phyloP scores from a whole-genome alignment of 2,329 filamentous ascomycete genomes.

The Xylariaceae sp. region DNA sequence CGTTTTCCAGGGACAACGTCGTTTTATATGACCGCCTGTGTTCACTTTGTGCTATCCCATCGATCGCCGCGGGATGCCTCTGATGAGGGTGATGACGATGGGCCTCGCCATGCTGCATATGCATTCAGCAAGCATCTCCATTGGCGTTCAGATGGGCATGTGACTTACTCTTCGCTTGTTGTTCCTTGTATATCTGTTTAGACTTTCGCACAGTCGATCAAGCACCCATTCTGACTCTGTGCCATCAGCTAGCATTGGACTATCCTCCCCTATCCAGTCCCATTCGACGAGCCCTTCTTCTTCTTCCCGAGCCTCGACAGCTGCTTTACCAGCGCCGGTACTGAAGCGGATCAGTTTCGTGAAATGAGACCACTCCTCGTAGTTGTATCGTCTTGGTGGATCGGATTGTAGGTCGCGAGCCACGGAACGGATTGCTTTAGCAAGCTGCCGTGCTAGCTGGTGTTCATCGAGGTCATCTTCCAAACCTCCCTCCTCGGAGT shows the following conservation, averaged over 20 bases:
- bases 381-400: slow-evolving; percentile 5
- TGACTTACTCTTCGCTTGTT: not conserved
- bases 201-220: slow-evolving; percentile 6
- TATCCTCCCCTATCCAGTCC: slow-evolving; percentile 8
- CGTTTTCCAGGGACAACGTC: not conserved
- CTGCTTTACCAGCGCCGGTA: not conserved
- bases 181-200: slow-evolving; percentile 5
- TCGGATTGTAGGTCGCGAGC: slow-evolving; percentile 4
- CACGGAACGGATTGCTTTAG: slow-evolving; percentile 4
- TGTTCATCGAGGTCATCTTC: not conserved
- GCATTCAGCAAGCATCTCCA: not conserved
- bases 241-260: slow-evolving; percentile 5
- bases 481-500: not conserved
- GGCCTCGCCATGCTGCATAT: not conserved
- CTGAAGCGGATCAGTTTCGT: slow-evolving; percentile 8
- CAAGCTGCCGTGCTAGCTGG: slow-evolving; percentile 4
- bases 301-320: slow-evolving; percentile 2
- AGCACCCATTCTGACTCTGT: slow-evolving; percentile 7
- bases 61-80: not conserved
- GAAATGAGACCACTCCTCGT: slow-evolving; percentile 6
- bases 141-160: not conserved
- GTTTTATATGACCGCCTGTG: not conserved
- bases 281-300: slow-evolving; percentile 3
- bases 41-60: not conserved
- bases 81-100: not conserved